Base-by-base conservation (phyloP, 345 rosid species). In the Boechera stricta region DNA sequence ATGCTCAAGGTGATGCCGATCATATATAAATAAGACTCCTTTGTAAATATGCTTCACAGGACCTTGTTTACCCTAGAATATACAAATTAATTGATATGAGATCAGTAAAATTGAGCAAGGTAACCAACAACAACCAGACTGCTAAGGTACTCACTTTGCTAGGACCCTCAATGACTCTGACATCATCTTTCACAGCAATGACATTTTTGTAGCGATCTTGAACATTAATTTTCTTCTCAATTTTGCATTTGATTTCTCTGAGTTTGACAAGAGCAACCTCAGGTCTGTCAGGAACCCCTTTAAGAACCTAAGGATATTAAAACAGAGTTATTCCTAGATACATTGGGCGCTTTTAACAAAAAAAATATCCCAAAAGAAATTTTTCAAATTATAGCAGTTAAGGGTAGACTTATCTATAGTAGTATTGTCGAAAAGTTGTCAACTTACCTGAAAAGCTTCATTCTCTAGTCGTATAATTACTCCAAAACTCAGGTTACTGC, bases 1-100 rank as follows among this genome's bases (percentile, higher is more conserved):
- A 87, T 95, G 99, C 84, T 95, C 99, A 63, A 92, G 89, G 78
- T 92, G 98, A 83, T 89, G 97, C 9, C 97, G 91, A 75, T 95
- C 99, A 78, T 84, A 82, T 47, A 95, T 79, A 56, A 95, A 95
- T 71, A 95, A 67, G 52, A 92, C 79, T 61, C 90, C 92, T 77
- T 83, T 89, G 55, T 72, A 92, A 65, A 92, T 89, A 83, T 95
- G 99, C 79, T 83, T 97, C 57, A 90, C 97, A 24, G 97, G 96
- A 72, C 98, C 98, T 88, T 92, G 98, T 72, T 89, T 91, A 48
- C 98, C 99, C 97, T 95, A 36, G 72, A 15, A 78, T 44, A 73
- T 42, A 80, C n/a, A 33, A 49, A 56, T 16, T n/a, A 13, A 29
- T 35, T 42, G 32, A 45, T 16, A 26, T 57, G 36, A 56, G 67